Percentiles rank a stretch among this genome's conserved stretches.
Conservation (phyloP, 345 rosid species). For the Corchorus olitorius region DNA sequence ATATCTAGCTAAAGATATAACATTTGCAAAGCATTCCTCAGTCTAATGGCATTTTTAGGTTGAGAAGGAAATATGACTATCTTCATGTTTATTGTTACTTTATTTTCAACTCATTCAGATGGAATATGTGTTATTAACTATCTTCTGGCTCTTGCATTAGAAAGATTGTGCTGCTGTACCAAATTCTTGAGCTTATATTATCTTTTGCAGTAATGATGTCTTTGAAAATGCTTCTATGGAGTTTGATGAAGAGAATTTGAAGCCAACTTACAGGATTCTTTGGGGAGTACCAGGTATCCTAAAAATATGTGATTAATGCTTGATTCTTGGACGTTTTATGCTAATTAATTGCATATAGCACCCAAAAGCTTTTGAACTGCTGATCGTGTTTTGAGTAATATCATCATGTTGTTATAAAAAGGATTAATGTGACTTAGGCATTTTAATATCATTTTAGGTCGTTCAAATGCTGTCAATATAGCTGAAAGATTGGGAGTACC, state of each 20-base stretch:
- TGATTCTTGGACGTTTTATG: slow-evolving; percentile 12
- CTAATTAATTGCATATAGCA: not conserved
- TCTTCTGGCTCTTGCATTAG: not conserved
- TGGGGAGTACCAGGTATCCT: slow-evolving; percentile 97
- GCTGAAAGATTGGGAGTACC: slow-evolving; percentile 87
- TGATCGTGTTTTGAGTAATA: not conserved
- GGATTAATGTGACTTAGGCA: slow-evolving; percentile 2
- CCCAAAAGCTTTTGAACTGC: not conserved
- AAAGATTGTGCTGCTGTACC: slow-evolving; percentile 1
- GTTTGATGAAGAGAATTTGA: slow-evolving; percentile 84
- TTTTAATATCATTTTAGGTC: slow-evolving; percentile 51
- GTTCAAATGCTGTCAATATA: slow-evolving; percentile 87
- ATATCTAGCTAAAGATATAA: slow-evolving; percentile 13
- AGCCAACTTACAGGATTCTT: slow-evolving; percentile 87
- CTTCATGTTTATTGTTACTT: not conserved
- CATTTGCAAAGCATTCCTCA: not conserved
- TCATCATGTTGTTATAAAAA: not conserved
- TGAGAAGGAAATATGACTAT: slow-evolving; percentile 9
- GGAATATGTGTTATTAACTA: not conserved
- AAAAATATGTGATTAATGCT: slow-evolving; percentile 1
- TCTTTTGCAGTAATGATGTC: slow-evolving; percentile 54
- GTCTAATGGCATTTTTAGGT: not conserved
- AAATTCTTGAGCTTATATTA: slow-evolving; percentile 22
- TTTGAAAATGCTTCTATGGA: slow-evolving; percentile 99
- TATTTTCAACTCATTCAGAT: not conserved